Evolutionary conservation across 768 basidiomycete genomes (phyloP), one percentile per base, ranked within the genome.

Genomic region (Naematelia encephala): DNA sequence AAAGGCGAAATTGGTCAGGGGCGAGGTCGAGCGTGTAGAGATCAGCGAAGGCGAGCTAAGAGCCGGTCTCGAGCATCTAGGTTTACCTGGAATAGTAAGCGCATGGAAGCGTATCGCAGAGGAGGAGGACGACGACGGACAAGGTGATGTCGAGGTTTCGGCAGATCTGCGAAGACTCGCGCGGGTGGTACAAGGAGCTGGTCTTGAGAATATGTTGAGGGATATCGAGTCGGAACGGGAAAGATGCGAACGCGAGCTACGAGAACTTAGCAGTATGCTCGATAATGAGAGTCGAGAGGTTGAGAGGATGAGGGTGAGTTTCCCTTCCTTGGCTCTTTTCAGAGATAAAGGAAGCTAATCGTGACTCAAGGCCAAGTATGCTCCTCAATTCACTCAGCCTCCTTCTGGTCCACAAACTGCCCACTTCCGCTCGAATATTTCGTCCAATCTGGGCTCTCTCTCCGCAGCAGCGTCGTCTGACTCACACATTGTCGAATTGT

Each of bases 1-100:
- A 79, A 98, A 98, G 80, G 96, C 94, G 21, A 98, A 99, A 77
- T 73, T 90, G 25, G 91, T 92, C 5, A 82, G 96, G 42, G 84
- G 81, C 4, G 92, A 98, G 75, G 89, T 88, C 5, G 94, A 97
- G 80, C 84, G 85, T 53, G 87, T 86, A 0, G 93, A 97, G 62
- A 80, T 84, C 22, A 86, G 88, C 0, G 91, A 96, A 70, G 87
- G 82, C 4, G 90, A 93, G 75, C 83, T 84, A 29, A 80, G 84
- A 63, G 88, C 88, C 48, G 85, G 86, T 22, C 75, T 98, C 52
- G 92, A 94, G 49, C 85, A 85, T 26, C 80, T 93, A 61, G 89
- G 89, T 0, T 82, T 98, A 28, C 87, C 87, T 62, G 83, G 84
- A 27, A 85, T 86, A 0, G 77, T 77, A 3, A 46, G 30, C 22